These are phyloP conservation scores for Penicillium sp. DNA, from an alignment of 2,329 filamentous ascomycete species.

Conservation along the genomic window DNA sequence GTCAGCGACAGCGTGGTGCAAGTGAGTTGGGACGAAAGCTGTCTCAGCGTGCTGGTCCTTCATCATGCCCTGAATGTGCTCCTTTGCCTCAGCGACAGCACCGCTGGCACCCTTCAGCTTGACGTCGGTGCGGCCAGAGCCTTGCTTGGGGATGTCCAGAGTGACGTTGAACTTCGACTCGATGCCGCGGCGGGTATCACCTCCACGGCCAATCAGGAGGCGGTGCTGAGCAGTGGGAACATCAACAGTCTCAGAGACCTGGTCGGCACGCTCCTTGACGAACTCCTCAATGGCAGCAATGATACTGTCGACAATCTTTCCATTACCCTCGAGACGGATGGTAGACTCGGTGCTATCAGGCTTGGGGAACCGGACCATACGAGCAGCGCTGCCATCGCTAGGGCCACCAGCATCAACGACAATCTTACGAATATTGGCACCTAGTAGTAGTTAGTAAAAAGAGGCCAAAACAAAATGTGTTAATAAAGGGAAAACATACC, in stretches of 20 bases:
- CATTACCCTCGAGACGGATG: conserved; percentile 86
- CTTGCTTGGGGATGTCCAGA: conserved; percentile 89
- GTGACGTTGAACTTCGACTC: conserved; percentile 84
- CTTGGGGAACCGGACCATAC: conserved; percentile 92
- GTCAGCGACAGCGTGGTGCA: conserved; percentile 79
- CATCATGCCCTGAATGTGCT: conserved; percentile 72
- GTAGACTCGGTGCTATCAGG: conserved; percentile 77
- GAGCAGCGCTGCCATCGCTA: conserved; percentile 79
- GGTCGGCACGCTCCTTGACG: conserved; percentile 78
- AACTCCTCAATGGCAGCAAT: conserved; percentile 77
- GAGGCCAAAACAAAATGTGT: neutral
- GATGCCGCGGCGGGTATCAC: conserved; percentile 79
- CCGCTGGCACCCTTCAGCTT: conserved; percentile 79
- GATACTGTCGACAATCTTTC: conserved; percentile 84
- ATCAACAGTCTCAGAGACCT: conserved; percentile 75
- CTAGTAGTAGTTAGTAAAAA: conserved; percentile 53
- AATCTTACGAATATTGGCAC: conserved; percentile 81
- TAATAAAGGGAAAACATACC: conserved; percentile 58
- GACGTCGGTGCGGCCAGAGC: conserved; percentile 77
- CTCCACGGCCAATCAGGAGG: conserved; percentile 85
- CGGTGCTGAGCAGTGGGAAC: conserved; percentile 89
- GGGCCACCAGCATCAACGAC: conserved; percentile 86
- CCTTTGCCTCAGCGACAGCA: conserved; percentile 81
- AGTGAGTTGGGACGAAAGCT: conserved; percentile 74
- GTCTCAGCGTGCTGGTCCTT: conserved; percentile 89